Evolutionary conservation across 1,139 yeast species (phyloP).

Genomic region (Taiozyma sp.): DNA sequence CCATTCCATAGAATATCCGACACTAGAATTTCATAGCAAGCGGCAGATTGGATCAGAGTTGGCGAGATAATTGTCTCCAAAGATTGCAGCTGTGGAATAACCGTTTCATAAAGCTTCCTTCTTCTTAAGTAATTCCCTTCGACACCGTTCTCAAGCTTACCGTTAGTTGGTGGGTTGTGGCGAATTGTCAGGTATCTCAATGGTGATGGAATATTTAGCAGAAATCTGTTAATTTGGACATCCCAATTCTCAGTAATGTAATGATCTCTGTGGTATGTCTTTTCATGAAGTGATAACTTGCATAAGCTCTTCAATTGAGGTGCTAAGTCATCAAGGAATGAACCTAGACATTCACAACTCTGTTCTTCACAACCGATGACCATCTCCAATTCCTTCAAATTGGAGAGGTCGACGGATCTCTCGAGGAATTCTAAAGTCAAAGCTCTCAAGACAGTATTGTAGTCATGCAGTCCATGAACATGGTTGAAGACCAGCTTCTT

Average conservation of each 20-base stretch:
- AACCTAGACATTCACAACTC: slow-evolving; percentile 41
- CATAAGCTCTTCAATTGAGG: slow-evolving; percentile 27
- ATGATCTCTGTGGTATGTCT: slow-evolving; percentile 41
- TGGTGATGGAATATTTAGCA: slow-evolving; percentile 33
- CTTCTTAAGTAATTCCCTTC: slow-evolving; percentile 70
- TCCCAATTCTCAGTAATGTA: slow-evolving; percentile 54
- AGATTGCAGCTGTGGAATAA: slow-evolving; percentile 41
- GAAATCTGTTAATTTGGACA: slow-evolving; percentile 40
- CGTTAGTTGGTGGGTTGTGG: slow-evolving; percentile 49
- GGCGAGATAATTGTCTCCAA: slow-evolving; percentile 48
- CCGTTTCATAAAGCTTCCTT: slow-evolving; percentile 41
- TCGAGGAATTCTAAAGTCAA: slow-evolving; percentile 25
- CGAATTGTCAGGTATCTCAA: slow-evolving; percentile 40
- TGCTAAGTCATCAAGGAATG: slow-evolving; percentile 31
- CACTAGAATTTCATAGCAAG: slow-evolving; percentile 66
- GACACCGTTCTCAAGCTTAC: slow-evolving; percentile 49
- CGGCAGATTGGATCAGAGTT: slow-evolving; percentile 49
- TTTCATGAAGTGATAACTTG: slow-evolving; percentile 45
- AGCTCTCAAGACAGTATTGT: slow-evolving; percentile 28
- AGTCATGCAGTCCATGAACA: slow-evolving; percentile 37
- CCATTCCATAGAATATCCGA: slow-evolving; percentile 76
- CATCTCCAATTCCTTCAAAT: slow-evolving; percentile 34
- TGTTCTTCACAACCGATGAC: slow-evolving; percentile 40
- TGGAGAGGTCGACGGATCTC: slow-evolving; percentile 26
- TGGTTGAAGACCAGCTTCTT: slow-evolving; percentile 33